Percentiles rank a stretch among this genome's conserved stretches.
Evolutionary conservation across 192 early-diverging fungal genomes (phyloP).

Genomic region (Coemansia sp.): DNA sequence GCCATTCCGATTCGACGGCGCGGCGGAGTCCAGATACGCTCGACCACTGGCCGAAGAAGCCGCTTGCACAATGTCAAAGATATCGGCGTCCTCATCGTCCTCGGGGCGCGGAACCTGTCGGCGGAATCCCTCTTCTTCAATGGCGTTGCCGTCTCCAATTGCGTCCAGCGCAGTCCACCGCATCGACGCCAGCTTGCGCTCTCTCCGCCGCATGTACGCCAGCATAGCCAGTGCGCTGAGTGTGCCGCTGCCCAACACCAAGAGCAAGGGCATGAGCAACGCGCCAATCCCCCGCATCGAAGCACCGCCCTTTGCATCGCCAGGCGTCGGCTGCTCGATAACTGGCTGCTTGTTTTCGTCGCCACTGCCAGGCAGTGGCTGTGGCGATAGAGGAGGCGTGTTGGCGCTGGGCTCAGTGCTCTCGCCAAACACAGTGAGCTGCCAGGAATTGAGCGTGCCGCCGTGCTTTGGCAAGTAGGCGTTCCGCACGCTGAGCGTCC

Average conservation of each 20-base stretch:
- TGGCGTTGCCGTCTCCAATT: slow-evolving; percentile 12
- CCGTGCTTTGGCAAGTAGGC: slow-evolving; percentile 53
- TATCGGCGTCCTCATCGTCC: slow-evolving; percentile 31
- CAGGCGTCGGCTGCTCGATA: neutral
- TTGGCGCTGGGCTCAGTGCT: slow-evolving; percentile 36
- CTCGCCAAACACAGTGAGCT: slow-evolving; percentile 72
- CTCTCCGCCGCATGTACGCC: slow-evolving; percentile 36
- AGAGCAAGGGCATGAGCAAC: neutral
- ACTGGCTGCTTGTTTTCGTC: neutral
- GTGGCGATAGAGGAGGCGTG: neutral
- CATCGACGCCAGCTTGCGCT: slow-evolving; percentile 36
- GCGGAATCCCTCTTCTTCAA: slow-evolving; percentile 16
- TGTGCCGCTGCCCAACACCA: slow-evolving; percentile 8
- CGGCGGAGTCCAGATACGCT: neutral
- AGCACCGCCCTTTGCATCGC: neutral
- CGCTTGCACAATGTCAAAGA: slow-evolving; percentile 31
- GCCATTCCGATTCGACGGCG: no score
- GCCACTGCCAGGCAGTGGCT: neutral
- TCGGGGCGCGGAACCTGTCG: slow-evolving; percentile 14
- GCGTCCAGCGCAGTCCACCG: slow-evolving; percentile 42
- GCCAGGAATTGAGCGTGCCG: slow-evolving; percentile 70
- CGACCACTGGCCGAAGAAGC: slow-evolving; percentile 9
- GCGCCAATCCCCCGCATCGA: slow-evolving; percentile 16
- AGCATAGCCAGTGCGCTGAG: slow-evolving; percentile 36
- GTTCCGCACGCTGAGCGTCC: slow-evolving; percentile 78